A percentile compares a stretch with the other conserved stretches of the same genome.
Conservation (phyloP, 305 asterid genomes). For the Fraxinus platypoda region DNA sequence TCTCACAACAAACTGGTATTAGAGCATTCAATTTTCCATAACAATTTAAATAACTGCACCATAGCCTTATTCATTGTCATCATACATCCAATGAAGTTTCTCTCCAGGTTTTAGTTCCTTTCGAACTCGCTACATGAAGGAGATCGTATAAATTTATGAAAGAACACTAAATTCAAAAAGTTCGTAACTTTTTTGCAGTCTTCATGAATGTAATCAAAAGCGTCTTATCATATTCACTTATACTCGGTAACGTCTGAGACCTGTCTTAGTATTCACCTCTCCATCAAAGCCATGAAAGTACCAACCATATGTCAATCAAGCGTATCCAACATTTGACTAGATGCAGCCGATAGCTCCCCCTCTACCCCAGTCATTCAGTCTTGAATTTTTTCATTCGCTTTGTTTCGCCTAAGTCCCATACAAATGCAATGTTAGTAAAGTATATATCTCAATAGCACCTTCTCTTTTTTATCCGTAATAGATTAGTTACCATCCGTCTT, state of each 20-base stretch:
- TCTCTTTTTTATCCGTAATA: not conserved
- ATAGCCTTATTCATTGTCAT: not conserved
- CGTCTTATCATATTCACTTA: slow-evolving; percentile 39
- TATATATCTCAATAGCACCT: not conserved
- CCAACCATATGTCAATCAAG: too few relatives aligned
- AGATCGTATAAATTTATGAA: not conserved
- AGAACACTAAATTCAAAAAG: not conserved
- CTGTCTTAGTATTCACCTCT: not conserved
- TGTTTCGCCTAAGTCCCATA: not conserved
- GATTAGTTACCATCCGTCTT: not conserved
- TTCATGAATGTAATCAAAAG: not conserved
- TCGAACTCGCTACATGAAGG: not conserved
- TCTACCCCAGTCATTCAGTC: not conserved
- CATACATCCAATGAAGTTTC: not conserved
- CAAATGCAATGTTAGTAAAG: not conserved
- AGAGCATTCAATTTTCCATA: too few relatives aligned
- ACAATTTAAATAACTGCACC: not conserved
- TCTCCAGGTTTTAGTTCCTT: not conserved
- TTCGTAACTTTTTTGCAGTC: not conserved
- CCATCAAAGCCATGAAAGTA: not conserved
- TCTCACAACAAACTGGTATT: too few relatives aligned
- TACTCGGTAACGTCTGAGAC: slow-evolving; percentile 50
- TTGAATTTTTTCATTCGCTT: not conserved
- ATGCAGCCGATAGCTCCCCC: not conserved
- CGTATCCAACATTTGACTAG: not conserved